A percentile compares a stretch with the other conserved stretches of the same genome.
These are phyloP conservation scores for Cytospora piceicola DNA, from an alignment of 2,329 filamentous ascomycete genomes.

Conservation along the genomic window DNA sequence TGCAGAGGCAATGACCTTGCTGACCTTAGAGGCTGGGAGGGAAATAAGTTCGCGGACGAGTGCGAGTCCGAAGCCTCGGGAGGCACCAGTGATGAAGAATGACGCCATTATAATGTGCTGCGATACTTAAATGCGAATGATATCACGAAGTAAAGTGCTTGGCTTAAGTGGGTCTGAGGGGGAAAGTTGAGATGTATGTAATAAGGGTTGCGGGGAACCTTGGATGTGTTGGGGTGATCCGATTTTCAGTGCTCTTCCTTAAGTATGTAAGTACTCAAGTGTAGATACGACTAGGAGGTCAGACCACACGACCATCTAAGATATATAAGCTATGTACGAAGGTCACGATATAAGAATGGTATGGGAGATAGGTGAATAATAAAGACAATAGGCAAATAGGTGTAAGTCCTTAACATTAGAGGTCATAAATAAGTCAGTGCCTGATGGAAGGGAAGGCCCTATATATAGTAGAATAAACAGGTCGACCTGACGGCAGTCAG, in stretches of 20 bases:
- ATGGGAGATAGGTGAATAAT: too few species aligned
- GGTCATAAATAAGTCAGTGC: too few species aligned
- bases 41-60: background rate
- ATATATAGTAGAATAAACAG: too few species aligned
- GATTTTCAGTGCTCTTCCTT: background rate
- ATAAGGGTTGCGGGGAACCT: background rate
- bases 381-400: too few species aligned
- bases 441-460: too few species aligned
- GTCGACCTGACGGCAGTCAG: too few species aligned
- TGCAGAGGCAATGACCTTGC: slow-evolving; percentile 45
- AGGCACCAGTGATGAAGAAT: slow-evolving; percentile 5
- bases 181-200: background rate
- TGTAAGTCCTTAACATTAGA: too few species aligned
- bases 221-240: background rate
- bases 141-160: background rate
- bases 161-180: background rate
- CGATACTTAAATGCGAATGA: background rate
- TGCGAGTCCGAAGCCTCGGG: background rate
- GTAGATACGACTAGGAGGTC: too few species aligned
- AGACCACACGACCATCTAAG: background rate
- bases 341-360: too few species aligned
- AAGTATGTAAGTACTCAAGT: too few species aligned
- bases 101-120: background rate
- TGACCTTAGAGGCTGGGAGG: background rate
- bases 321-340: background rate